Base-by-base conservation (phyloP, 2,329 filamentous ascomycete genomes). In the Neonectria sp. region DNA sequence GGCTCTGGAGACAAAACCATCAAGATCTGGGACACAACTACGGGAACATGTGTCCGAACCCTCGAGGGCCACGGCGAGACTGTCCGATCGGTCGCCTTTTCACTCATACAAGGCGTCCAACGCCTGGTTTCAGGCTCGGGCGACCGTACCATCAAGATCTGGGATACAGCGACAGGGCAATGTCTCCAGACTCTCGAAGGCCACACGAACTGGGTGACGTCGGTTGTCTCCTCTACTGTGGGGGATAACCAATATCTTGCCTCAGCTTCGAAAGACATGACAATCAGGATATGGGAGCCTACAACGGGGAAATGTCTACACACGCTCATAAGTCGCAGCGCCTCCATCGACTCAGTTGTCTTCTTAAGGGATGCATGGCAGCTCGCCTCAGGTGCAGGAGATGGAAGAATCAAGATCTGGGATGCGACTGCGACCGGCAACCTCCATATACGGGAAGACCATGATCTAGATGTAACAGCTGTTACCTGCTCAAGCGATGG, bases 11-110 rank as follows among this genome's bases (percentile, higher is more conserved):
- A 71, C 40, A 24, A 55, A 2, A 69, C 65, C 2, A 31, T 72
- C 21, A 69, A 62, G 48, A 57, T 72, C 45, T 72, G 71, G 70
- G 58, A 71, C 55, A 21, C 52, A 7, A 37, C 57, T 11, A 63
- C 60, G 3, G 70, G 68, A 29, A 3, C 6, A 9, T 65, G 60
- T 25, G 3, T 37, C 11, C 49, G 60, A 27, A 66, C 55, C 2
- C 55, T 72, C 33, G 52, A 72, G 46, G 57, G 60, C 48, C 55
- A 60, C 52, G 17, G 25, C 17, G 46, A 45, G n/a, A 31, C 13
- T 15, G 49, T 71, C 5, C n/a, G 12, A 5, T 68, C 65, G 6
- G 25, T 70, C 24, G 40, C 31, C 12, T 62, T 67, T 48, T 61
- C 64, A 21, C 35, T 43, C 9, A 40, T 13, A 24, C 46, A 21